Conservation (phyloP, 805 yeast genomes). For the Candida khao-thaluensis region DNA sequence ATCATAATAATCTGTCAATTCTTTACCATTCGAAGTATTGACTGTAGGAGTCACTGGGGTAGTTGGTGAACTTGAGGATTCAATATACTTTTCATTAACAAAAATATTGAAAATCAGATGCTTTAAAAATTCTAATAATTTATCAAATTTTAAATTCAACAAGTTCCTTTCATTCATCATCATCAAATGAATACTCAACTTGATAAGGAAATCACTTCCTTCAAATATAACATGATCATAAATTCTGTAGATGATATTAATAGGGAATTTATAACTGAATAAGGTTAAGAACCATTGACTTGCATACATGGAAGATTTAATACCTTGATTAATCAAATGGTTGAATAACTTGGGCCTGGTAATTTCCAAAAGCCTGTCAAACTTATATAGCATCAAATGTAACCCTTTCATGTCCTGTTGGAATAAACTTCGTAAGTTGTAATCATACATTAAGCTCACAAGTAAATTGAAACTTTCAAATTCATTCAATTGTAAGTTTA, state of each 20-base stretch:
- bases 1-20: constrained; percentile 42
- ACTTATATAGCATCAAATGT: constrained; percentile 80
- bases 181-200: constrained; percentile 82
- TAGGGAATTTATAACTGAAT: constrained; percentile 92
- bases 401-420: constrained; percentile 93
- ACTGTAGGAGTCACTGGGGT: constrained; percentile 1
- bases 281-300: constrained; percentile 96
- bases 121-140: constrained; percentile 72
- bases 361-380: constrained; percentile 83
- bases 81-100: constrained; percentile 33
- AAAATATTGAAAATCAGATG: constrained; percentile 75
- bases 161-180: constrained; percentile 61
- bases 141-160: constrained; percentile 68
- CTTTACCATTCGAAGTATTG: not conserved
- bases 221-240: constrained; percentile 87
- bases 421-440: constrained; percentile 74
- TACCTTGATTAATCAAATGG: constrained; percentile 83
- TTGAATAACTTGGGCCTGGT: constrained; percentile 65
- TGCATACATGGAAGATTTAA: constrained; percentile 92
- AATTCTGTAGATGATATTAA: constrained; percentile 81
- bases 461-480: constrained; percentile 82
- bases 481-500: constrained; percentile 76
- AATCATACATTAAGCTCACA: constrained; percentile 79
- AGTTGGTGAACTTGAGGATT: not conserved
- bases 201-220: constrained; percentile 82